phyloP scores from a whole-genome alignment of 768 basidiomycete genomes.

The Serendipita sp. region DNA sequence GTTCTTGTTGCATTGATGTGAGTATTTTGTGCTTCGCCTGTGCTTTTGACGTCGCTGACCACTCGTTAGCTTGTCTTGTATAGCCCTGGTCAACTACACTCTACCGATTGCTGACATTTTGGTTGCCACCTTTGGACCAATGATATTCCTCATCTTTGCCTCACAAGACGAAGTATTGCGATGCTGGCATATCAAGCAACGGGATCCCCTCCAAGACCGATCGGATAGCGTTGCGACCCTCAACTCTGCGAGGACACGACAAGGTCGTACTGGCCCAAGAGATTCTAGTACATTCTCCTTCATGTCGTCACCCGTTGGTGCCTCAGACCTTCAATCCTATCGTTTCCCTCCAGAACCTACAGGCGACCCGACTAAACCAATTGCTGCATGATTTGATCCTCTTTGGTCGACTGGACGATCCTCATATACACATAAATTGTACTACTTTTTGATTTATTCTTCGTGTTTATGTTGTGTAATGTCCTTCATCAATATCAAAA shows the following conservation, averaged over 20 bases:
- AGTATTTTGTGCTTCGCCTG: background rate
- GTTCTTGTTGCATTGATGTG: background rate
- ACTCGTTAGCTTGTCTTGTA: background rate
- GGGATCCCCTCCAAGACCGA: background rate
- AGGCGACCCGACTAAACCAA: background rate
- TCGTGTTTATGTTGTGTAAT: background rate
- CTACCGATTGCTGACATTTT: background rate
- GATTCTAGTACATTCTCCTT: background rate
- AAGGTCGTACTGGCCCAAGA: background rate
- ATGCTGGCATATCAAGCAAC: background rate
- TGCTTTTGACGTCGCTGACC: background rate
- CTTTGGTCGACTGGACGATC: background rate
- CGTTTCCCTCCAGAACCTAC: background rate
- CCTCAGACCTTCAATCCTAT: background rate
- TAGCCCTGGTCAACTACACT: background rate
- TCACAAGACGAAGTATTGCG: background rate
- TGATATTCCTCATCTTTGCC: constrained; percentile 4
- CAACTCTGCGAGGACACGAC: background rate
- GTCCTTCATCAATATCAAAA: background rate
- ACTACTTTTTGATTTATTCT: background rate
- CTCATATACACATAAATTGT: background rate
- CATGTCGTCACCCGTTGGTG: background rate
- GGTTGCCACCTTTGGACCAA: background rate
- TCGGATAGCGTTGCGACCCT: background rate
- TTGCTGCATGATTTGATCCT: background rate